Base-by-base conservation (phyloP, 371 early-diverging fungal species). In the Gilbertella persicaria region DNA sequence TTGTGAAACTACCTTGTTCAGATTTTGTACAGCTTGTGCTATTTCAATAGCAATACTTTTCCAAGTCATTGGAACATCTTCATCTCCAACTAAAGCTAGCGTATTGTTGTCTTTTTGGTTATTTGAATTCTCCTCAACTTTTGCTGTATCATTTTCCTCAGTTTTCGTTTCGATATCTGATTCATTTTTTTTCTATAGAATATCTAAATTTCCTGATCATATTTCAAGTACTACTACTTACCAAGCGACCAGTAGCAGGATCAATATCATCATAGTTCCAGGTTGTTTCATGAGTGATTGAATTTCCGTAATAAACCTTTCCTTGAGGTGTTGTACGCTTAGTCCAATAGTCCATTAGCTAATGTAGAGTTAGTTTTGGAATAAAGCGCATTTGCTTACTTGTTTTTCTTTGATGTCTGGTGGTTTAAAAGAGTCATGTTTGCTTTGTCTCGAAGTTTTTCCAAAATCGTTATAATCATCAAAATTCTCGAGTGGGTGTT, bases 261-360 rank as follows among this genome's bases (percentile, higher is more conserved):
- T 76, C 71, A 5, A 76, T 65, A 35, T 76, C 73, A 21, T 64
- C 52, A 39, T 51, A 53, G 44, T 73, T 71, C 86, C 90, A 94
- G 6, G 83, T 86, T 8, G 91, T 90, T 53, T 86, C 82, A 52
- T 91, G 87, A 10, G 91, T 89, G 10, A 87, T 70, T 33, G 86
- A 75, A 66, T 94, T 92, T 62, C 81, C 90, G 59, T 78, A 92
- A 62, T 93, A 94, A 1, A 76, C 65, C 36, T 83, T 72, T 14
- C 91, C 91, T 53, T 87, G 81, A 33, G 86, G 64, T 16, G 84
- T 66, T 38, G 67, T 58, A 41, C 85, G 80, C 35, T 77, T 65
- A 23, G 76, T 83, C 89, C 84, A 93, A 42, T 56, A 57, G 8
- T 50, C 38, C 61, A 72, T 62, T 17, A 65, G 30, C 63, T 72